Conservation (phyloP, 139 green algal species). For the Dunaliella primolecta region DNA sequence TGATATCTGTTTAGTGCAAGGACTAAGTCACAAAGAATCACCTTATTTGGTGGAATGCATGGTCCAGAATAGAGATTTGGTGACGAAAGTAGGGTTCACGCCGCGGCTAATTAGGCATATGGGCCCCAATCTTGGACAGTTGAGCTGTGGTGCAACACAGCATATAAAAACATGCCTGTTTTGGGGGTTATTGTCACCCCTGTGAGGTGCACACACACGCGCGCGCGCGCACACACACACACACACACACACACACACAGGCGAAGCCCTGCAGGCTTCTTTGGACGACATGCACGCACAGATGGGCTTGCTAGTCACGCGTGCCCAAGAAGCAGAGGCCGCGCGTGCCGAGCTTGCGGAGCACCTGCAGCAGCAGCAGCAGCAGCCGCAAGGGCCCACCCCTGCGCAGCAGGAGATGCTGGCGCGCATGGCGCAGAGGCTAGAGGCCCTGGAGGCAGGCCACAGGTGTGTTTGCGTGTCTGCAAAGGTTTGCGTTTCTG, state of each 20-base stretch:
- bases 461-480: conserved; percentile 4
- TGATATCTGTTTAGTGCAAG: too few relatives aligned
- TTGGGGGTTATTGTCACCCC: too few relatives aligned
- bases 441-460: conserved; percentile 15
- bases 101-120: too few relatives aligned
- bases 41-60: too few relatives aligned
- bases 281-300: neutral
- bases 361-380: conserved; percentile 4
- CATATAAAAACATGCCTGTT: too few relatives aligned
- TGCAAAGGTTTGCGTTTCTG: neutral
- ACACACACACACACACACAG: neutral
- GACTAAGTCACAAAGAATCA: too few relatives aligned
- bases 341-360: conserved; percentile 2
- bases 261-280: neutral
- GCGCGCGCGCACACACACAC: neutral
- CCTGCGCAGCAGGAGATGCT: conserved; percentile 13
- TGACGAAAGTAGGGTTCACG: too few relatives aligned
- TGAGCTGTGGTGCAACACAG: too few relatives aligned
- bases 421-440: conserved; percentile 16
- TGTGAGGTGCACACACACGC: neutral
- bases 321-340: conserved; percentile 9
- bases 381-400: neutral
- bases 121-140: too few relatives aligned
- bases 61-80: too few relatives aligned
- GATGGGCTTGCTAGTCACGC: neutral